A percentile compares a stretch with the other conserved stretches of the same genome.
Conservation (phyloP, 1,284 basidiomycete genomes). For the Amylostereum chailletii region DNA sequence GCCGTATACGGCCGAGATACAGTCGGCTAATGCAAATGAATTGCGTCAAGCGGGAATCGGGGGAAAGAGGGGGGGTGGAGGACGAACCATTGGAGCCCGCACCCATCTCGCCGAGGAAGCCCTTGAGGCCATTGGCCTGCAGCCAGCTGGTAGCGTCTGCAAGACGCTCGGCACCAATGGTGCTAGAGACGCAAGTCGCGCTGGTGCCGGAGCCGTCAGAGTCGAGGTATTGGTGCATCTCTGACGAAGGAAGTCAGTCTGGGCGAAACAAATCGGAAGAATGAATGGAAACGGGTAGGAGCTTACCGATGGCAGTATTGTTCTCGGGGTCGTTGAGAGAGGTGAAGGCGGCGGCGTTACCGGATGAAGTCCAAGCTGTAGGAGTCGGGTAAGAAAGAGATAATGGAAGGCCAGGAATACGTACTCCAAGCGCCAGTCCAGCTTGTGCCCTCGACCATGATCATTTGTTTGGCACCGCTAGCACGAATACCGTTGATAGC, state of each 20-base stretch:
- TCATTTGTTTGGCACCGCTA: slow-evolving; percentile 45
- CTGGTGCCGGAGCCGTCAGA: slow-evolving; percentile 55
- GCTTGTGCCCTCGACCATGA: slow-evolving; percentile 37
- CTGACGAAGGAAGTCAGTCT: slow-evolving; percentile 17
- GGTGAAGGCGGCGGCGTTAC: slow-evolving; percentile 45
- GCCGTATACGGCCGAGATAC: slow-evolving; percentile 45
- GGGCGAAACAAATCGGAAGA: not conserved
- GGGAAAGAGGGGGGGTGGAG: slow-evolving; percentile 5
- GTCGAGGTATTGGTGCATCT: slow-evolving; percentile 68
- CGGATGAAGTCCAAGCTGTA: slow-evolving; percentile 48
- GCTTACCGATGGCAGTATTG: slow-evolving; percentile 48
- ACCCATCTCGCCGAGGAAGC: slow-evolving; percentile 58
- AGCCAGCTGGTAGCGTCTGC: slow-evolving; percentile 50
- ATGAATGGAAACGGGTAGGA: slow-evolving; percentile 1
- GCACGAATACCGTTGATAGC: slow-evolving; percentile 54
- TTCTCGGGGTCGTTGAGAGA: slow-evolving; percentile 50
- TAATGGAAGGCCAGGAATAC: slow-evolving; percentile 7
- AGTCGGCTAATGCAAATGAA: slow-evolving; percentile 18
- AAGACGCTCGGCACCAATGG: slow-evolving; percentile 50
- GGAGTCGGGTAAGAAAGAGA: slow-evolving; percentile 20
- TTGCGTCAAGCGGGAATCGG: not conserved
- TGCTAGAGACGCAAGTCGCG: slow-evolving; percentile 45
- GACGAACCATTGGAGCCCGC: slow-evolving; percentile 41
- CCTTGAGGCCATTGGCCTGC: slow-evolving; percentile 48
- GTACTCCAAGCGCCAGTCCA: slow-evolving; percentile 28